These are phyloP conservation scores for Strigomonas galati DNA, from an alignment of 208 protist species.

Conservation along the genomic window DNA sequence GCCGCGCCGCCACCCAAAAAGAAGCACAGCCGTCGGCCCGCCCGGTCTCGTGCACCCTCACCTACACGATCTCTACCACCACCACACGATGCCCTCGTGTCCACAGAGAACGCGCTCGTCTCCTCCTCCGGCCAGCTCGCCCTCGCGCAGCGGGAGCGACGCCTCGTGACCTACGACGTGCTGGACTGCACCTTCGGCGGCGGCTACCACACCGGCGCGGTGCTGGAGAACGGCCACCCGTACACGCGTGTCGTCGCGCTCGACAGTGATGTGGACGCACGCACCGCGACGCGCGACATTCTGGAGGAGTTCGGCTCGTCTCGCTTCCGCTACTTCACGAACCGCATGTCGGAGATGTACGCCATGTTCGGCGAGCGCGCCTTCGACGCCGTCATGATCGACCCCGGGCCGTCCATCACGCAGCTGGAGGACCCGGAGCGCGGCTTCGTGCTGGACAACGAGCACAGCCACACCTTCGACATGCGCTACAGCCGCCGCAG, in stretches of 20 bases:
- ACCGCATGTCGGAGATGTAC: slow-evolving; percentile 72
- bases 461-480: slow-evolving; percentile 64
- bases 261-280: slow-evolving; percentile 70
- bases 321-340: slow-evolving; percentile 74
- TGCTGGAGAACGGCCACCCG: slow-evolving; percentile 75
- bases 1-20: slow-evolving; percentile 20
- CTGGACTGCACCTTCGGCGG: slow-evolving; percentile 86
- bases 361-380: slow-evolving; percentile 79
- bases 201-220: slow-evolving; percentile 74
- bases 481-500: slow-evolving; percentile 71
- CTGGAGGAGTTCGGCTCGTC: slow-evolving; percentile 56
- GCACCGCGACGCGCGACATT: slow-evolving; percentile 36
- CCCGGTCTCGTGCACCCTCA: background rate
- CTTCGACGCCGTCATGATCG: slow-evolving; percentile 88
- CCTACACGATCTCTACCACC: background rate
- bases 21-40: slow-evolving; percentile 1
- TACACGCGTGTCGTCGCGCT: slow-evolving; percentile 86
- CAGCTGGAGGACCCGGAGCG: slow-evolving; percentile 76
- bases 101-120: background rate
- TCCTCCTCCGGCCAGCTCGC: slow-evolving; percentile 11
- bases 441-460: slow-evolving; percentile 72
- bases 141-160: background rate
- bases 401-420: slow-evolving; percentile 70
- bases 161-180: slow-evolving; percentile 78
- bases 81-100: background rate